phyloP scores from a whole-genome alignment of 2,329 filamentous ascomycete genomes.

The Dryadomyces quercus-mongolicae region DNA sequence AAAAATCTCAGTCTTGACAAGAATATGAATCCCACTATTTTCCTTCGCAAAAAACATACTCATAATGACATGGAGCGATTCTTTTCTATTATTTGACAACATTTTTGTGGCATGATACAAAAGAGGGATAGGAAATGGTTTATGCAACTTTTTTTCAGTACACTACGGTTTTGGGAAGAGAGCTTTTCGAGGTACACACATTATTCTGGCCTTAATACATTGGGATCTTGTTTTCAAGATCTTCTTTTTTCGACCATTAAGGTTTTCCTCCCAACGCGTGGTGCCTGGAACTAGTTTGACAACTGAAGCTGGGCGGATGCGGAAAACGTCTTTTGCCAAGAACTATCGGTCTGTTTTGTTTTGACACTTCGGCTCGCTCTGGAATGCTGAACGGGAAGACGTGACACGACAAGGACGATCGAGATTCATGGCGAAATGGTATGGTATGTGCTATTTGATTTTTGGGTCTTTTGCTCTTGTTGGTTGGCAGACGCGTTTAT shows the following conservation, averaged over 20 bases:
- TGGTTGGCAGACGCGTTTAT: conserved; percentile 25
- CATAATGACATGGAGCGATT: conserved; percentile 6
- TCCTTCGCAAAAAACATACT: not conserved
- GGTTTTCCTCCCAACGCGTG: not conserved
- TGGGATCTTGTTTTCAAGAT: not conserved
- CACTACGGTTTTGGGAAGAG: not conserved
- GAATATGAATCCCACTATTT: conserved; percentile 3
- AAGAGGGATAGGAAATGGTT: not conserved
- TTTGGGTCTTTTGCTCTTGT: too few relatives aligned
- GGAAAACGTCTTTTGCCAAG: too few relatives aligned
- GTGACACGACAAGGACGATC: too few relatives aligned
- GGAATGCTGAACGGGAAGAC: too few relatives aligned
- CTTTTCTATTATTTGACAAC: not conserved
- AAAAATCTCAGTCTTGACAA: conserved; percentile 3
- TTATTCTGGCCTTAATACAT: not conserved
- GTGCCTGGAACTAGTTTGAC: too few relatives aligned
- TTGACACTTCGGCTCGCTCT: too few relatives aligned
- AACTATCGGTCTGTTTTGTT: too few relatives aligned
- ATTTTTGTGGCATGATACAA: conserved; percentile 2
- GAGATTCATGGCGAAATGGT: too few relatives aligned
- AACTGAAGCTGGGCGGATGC: too few relatives aligned
- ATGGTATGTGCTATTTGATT: too few relatives aligned
- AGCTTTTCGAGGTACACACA: not conserved
- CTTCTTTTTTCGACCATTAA: too few relatives aligned
- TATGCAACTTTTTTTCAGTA: conserved; percentile 1